Evolutionary conservation across 2,329 filamentous ascomycete species (phyloP).

Genomic region (Cladosporium phlei): DNA sequence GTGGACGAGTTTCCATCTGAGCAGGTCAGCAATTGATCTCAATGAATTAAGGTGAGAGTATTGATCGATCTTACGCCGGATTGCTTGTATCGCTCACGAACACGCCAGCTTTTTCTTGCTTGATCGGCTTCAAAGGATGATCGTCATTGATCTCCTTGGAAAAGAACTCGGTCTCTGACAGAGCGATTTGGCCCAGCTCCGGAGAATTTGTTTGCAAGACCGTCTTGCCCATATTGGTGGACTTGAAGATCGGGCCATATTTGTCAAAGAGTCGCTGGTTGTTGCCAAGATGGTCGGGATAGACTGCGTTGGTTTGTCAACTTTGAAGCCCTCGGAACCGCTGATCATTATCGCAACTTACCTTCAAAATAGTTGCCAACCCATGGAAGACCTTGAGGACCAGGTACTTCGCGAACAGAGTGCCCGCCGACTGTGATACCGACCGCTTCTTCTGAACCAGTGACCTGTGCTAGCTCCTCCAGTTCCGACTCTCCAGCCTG

Average conservation of each 20-base stretch:
- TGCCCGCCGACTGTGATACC: slow-evolving; percentile 48
- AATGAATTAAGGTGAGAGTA: not conserved
- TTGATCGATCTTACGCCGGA: slow-evolving; percentile 20
- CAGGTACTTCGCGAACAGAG: slow-evolving; percentile 39
- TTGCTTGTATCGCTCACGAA: slow-evolving; percentile 47
- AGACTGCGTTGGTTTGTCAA: slow-evolving; percentile 26
- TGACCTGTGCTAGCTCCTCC: not conserved
- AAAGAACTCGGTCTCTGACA: slow-evolving; percentile 34
- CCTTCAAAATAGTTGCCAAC: slow-evolving; percentile 31
- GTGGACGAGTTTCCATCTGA: slow-evolving; percentile 49
- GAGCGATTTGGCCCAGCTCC: slow-evolving; percentile 29
- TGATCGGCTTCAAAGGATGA: slow-evolving; percentile 33
- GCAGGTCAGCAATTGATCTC: not conserved
- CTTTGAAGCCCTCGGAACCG: too few species aligned
- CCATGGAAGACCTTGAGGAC: slow-evolving; percentile 35
- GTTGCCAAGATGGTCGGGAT: slow-evolving; percentile 40
- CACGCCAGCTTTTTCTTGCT: slow-evolving; percentile 28
- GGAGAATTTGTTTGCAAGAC: slow-evolving; percentile 37
- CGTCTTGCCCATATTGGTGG: slow-evolving; percentile 34
- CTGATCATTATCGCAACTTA: not conserved
- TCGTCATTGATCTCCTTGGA: slow-evolving; percentile 38
- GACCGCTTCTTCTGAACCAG: slow-evolving; percentile 16
- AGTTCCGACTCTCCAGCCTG: not conserved
- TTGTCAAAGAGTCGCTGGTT: slow-evolving; percentile 37
- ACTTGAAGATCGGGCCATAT: slow-evolving; percentile 37